Conservation (phyloP, 2,329 filamentous ascomycete genomes). For the Drechslerella coelobrocha region DNA sequence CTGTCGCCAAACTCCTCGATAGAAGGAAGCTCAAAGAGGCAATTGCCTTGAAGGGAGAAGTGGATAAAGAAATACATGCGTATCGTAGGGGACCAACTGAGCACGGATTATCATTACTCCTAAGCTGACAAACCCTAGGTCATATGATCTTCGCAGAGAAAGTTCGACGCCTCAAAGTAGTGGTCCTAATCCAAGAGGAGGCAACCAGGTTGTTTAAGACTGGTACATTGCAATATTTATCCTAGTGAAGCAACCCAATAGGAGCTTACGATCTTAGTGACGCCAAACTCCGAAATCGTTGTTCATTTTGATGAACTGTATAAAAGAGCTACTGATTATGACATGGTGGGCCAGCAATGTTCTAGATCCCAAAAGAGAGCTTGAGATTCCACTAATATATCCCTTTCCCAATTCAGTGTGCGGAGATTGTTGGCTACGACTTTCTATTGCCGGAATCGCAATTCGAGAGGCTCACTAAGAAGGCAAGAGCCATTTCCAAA, state of each 20-base stretch:
- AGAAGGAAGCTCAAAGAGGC: conserved; percentile 19
- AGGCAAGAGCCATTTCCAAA: conserved; percentile 21
- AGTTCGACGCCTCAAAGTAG: conserved; percentile 35
- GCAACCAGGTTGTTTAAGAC: conserved; percentile 29
- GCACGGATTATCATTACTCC: background rate
- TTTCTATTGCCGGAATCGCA: conserved; percentile 35
- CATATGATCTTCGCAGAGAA: conserved; percentile 37
- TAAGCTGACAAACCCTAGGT: conserved; percentile 5
- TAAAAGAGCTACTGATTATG: conserved; percentile 23
- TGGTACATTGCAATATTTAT: conserved; percentile 5
- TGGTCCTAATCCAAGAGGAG: conserved; percentile 29
- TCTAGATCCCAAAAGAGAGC: background rate
- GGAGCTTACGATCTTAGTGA: background rate
- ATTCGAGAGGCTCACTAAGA: conserved; percentile 23
- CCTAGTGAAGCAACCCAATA: background rate
- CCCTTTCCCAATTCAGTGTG: background rate
- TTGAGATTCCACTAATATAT: background rate
- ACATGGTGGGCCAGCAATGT: conserved; percentile 12
- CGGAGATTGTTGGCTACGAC: conserved; percentile 16
- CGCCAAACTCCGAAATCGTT: background rate
- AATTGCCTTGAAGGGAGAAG: conserved; percentile 9
- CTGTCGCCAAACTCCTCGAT: conserved; percentile 5
- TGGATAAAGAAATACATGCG: conserved; percentile 24
- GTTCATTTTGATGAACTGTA: conserved; percentile 24
- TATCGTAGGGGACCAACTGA: conserved; percentile 13